These are phyloP conservation scores for Stagonosporopsis chrysanthemi DNA, from an alignment of 2,329 filamentous ascomycete genomes.

Conservation along the genomic window DNA sequence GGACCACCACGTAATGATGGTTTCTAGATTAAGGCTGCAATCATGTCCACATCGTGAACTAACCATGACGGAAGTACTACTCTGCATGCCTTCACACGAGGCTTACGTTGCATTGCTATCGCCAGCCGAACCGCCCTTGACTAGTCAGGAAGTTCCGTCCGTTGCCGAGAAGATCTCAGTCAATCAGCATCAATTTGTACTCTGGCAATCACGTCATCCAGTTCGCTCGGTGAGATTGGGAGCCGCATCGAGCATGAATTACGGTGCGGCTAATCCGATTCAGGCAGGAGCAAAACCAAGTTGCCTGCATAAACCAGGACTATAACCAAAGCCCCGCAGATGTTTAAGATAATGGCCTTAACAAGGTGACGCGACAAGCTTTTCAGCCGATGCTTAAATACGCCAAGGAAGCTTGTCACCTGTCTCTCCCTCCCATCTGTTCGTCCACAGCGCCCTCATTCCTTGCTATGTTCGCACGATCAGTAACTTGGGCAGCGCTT, in stretches of 20 bases:
- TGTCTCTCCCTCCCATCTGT: not conserved
- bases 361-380: conserved; percentile 18
- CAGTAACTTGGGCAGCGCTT: conserved; percentile 24
- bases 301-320: conserved; percentile 8
- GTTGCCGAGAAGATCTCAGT: not conserved
- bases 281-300: conserved; percentile 25
- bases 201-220: conserved; percentile 3
- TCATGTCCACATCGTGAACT: too few species aligned
- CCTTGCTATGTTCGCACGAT: conserved; percentile 23
- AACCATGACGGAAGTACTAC: not conserved
- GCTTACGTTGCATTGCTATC: not conserved
- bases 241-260: conserved; percentile 13
- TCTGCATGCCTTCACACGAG: not conserved
- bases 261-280: conserved; percentile 20
- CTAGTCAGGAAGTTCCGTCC: conserved; percentile 5
- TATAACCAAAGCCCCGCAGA: conserved; percentile 9
- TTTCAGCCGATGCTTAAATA: conserved; percentile 23
- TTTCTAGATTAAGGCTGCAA: not conserved
- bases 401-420: conserved; percentile 25
- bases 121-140: not conserved
- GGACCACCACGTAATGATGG: not conserved
- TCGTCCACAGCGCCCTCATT: not conserved
- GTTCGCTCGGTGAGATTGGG: not conserved
- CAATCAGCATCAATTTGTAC: not conserved
- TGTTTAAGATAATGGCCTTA: conserved; percentile 21